A percentile compares a stretch with the other conserved stretches of the same genome.
Conservation (phyloP, 179 eudicot species). For the Sideroxylon spinosum region DNA sequence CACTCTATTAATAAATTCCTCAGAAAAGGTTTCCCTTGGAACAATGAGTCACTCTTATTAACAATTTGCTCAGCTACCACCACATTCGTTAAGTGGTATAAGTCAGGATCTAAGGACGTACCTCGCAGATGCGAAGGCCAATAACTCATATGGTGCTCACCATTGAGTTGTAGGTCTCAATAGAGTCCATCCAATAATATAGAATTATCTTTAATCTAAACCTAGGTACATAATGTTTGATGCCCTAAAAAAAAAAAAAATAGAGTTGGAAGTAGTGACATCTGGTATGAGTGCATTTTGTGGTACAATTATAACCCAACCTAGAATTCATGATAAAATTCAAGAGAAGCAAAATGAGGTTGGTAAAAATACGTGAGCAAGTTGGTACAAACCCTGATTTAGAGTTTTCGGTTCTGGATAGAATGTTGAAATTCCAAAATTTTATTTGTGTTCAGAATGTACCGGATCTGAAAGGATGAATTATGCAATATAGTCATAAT, state of each 20-base stretch:
- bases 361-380: not conserved
- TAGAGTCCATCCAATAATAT: too few relatives aligned
- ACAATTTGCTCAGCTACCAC: not conserved
- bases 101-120: not conserved
- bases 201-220: not conserved
- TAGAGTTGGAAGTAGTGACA: not conserved
- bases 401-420: not conserved
- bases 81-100: not conserved
- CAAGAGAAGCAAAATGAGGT: not conserved
- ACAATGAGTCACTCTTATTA: too few relatives aligned
- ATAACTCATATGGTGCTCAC: not conserved
- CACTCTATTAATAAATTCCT: not conserved
- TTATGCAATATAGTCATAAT: not conserved
- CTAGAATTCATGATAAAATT: not conserved
- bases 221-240: too few relatives aligned
- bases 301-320: not conserved
- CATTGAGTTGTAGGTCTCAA: not conserved
- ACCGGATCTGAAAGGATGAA: not conserved
- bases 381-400: not conserved
- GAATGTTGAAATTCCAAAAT: not conserved
- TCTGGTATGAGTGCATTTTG: not conserved
- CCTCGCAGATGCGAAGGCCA: not conserved
- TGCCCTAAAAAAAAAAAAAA: too few relatives aligned
- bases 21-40: not conserved
- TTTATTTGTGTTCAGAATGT: not conserved